Evolutionary conservation across 2,329 filamentous ascomycete genomes (phyloP).

Genomic region (Cladophialophora exuberans): DNA sequence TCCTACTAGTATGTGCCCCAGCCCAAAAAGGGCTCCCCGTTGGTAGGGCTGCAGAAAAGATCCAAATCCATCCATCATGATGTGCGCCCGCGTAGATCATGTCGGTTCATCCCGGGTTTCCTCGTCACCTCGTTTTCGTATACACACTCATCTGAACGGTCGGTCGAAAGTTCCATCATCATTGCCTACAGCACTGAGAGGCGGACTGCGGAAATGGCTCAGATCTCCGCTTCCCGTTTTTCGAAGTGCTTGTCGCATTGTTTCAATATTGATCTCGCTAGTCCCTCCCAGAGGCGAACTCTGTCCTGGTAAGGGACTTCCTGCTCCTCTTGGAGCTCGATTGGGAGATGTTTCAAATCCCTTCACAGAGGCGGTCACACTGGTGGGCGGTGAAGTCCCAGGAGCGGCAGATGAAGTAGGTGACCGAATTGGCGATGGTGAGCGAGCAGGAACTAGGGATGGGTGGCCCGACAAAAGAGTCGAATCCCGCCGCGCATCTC

Average conservation of each 20-base stretch:
- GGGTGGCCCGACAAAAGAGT: constrained; percentile 54
- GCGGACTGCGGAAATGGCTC: constrained; percentile 43
- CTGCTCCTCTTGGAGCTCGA: constrained; percentile 56
- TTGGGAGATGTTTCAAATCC: constrained; percentile 71
- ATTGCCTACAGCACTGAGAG: constrained; percentile 39
- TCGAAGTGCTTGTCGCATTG: constrained; percentile 86
- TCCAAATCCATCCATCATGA: constrained; percentile 23
- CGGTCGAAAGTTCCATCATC: constrained; percentile 35
- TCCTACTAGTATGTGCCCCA: too few species aligned
- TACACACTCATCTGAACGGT: constrained; percentile 26
- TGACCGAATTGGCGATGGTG: constrained; percentile 78
- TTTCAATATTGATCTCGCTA: constrained; percentile 84
- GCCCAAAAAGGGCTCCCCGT: too few species aligned
- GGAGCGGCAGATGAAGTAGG: constrained; percentile 72
- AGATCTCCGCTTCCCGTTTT: constrained; percentile 85
- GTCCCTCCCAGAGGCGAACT: constrained; percentile 57
- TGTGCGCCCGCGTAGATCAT: constrained; percentile 30
- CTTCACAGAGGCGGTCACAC: constrained; percentile 74
- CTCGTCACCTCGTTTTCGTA: constrained; percentile 6
- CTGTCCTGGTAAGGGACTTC: constrained; percentile 63
- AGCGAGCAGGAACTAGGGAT: constrained; percentile 51
- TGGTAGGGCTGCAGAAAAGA: too few species aligned
- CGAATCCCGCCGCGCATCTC: constrained; percentile 60
- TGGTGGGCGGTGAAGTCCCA: constrained; percentile 73
- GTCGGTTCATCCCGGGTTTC: constrained; percentile 6